Conservation (phyloP, 345 rosid genomes). For the Camelina sativa region DNA sequence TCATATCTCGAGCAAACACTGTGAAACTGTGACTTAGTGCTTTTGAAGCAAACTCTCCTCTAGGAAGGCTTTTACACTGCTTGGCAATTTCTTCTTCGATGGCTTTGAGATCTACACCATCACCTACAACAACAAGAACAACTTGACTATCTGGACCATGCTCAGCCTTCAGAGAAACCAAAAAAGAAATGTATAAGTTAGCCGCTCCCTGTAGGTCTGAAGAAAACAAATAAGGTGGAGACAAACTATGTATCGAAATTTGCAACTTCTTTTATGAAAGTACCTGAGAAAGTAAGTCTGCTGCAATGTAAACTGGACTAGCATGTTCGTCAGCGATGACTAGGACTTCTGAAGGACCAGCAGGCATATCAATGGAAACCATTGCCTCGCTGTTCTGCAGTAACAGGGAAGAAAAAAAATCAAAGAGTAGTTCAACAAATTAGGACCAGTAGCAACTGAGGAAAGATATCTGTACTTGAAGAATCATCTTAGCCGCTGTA, state of each 20-base stretch:
- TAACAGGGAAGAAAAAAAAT: not conserved
- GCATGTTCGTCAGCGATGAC: conserved; percentile 90
- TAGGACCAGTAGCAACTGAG: conserved; percentile 18
- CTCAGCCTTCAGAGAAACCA: conserved; percentile 70
- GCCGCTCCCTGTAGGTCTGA: not conserved
- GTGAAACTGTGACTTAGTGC: conserved; percentile 86
- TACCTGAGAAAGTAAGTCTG: conserved; percentile 96
- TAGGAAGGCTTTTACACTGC: conserved; percentile 76
- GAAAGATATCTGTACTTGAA: conserved; percentile 58
- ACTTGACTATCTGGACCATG: conserved; percentile 99
- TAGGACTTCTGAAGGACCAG: conserved; percentile 96
- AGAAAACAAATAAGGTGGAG: not conserved
- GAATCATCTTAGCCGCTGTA: conserved; percentile 97
- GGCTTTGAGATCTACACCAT: conserved; percentile 68
- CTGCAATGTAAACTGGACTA: conserved; percentile 86
- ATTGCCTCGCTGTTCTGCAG: conserved; percentile 96
- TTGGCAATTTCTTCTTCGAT: conserved; percentile 78
- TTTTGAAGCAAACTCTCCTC: conserved; percentile 83
- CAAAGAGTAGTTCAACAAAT: conserved; percentile 24
- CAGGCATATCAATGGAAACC: conserved; percentile 99
- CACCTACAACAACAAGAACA: conserved; percentile 87
- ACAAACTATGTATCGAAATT: conserved; percentile 3
- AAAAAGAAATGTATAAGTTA: not conserved
- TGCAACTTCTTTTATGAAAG: not conserved
- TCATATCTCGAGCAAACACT: conserved; percentile 79